Evolutionary conservation across 805 yeast species (phyloP).

Genomic region (Ogataea corticis): DNA sequence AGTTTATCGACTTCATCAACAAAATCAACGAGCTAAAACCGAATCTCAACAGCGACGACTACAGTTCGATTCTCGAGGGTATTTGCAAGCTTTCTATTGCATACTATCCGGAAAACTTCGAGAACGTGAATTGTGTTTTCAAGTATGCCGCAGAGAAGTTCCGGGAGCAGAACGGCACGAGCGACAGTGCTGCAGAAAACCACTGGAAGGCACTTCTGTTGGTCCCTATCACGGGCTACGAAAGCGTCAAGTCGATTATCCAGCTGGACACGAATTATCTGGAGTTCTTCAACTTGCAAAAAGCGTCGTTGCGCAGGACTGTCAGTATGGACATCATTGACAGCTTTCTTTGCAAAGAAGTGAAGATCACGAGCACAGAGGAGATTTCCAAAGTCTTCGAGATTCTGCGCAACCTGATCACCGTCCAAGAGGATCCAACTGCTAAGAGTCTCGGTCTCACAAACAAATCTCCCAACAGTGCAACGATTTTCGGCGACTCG

Average conservation of each 20-base stretch:
- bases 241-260: constrained; percentile 35
- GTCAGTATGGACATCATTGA: constrained; percentile 64
- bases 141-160: constrained; percentile 48
- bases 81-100: constrained; percentile 62
- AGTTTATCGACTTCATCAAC: constrained; percentile 65
- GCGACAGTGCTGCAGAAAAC: constrained; percentile 26
- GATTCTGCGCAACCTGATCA: constrained; percentile 55
- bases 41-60: constrained; percentile 66
- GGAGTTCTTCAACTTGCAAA: constrained; percentile 55
- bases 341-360: constrained; percentile 45
- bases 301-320: constrained; percentile 49
- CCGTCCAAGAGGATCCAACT: constrained; percentile 30
- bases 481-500: constrained; percentile 31
- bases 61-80: constrained; percentile 63
- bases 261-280: constrained; percentile 50
- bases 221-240: constrained; percentile 48
- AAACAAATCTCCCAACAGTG: constrained; percentile 11
- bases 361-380: constrained; percentile 41
- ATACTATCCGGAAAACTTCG: constrained; percentile 63
- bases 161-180: constrained; percentile 23
- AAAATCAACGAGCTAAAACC: constrained; percentile 58
- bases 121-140: constrained; percentile 62
- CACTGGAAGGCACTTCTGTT: constrained; percentile 40
- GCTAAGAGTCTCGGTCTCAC: constrained; percentile 41
- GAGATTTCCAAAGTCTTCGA: constrained; percentile 63